A percentile compares a stretch with the other conserved stretches of the same genome.
phyloP scores from a whole-genome alignment of 1,284 basidiomycete species.

The Hemileia vastatrix region DNA sequence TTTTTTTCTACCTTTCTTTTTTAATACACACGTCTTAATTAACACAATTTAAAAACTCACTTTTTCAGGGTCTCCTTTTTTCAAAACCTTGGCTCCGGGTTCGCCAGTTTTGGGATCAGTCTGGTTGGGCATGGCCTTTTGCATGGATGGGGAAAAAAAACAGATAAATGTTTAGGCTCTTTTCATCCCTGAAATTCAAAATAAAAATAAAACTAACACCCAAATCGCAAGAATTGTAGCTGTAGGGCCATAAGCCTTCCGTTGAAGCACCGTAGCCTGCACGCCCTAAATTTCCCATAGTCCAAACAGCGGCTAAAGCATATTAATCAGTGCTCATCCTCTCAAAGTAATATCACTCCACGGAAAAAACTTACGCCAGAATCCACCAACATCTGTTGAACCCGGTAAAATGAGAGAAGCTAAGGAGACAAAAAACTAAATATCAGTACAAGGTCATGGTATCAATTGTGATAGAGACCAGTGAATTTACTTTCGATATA shows the following conservation, averaged over 20 bases:
- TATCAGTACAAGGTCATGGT: too few relatives aligned
- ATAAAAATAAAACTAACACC: conserved; percentile 23
- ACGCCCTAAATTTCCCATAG: conserved; percentile 42
- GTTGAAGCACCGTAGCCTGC: conserved; percentile 42
- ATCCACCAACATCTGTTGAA: conserved; percentile 31
- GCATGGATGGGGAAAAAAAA: background rate
- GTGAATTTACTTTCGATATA: conserved; percentile 24
- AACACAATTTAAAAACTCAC: background rate
- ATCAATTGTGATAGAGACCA: too few relatives aligned
- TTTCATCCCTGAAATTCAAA: background rate
- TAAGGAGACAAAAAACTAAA: background rate
- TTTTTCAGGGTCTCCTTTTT: conserved; percentile 2
- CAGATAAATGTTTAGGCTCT: background rate
- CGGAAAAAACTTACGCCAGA: conserved; percentile 31
- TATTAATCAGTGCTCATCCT: conserved; percentile 10
- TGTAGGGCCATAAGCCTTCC: conserved; percentile 42
- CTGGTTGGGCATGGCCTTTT: conserved; percentile 22
- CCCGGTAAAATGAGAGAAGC: conserved; percentile 25
- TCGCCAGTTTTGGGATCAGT: conserved; percentile 20
- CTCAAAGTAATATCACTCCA: conserved; percentile 29
- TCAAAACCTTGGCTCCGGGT: conserved; percentile 13
- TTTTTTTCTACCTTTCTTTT: too few relatives aligned
- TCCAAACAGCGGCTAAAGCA: conserved; percentile 36
- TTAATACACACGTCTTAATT: conserved; percentile 27
- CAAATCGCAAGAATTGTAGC: conserved; percentile 39